Conservation (phyloP, 2,329 filamentous ascomycete genomes). For the Fusarium fracticaudum region DNA sequence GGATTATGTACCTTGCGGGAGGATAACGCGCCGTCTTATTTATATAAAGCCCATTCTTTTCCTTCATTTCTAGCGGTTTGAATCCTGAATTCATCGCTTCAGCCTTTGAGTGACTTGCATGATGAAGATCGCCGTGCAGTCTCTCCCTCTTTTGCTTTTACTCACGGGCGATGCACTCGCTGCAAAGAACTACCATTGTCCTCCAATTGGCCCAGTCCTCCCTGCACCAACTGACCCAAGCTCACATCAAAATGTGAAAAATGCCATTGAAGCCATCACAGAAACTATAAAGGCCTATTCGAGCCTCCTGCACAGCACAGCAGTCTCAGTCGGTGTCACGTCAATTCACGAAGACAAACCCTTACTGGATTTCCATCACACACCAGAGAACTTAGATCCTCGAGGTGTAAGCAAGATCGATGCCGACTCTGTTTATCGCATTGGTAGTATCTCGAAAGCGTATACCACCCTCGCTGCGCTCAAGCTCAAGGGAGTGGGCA, state of each 20-base stretch:
- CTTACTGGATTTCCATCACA: constrained; percentile 1
- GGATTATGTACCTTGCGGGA: background rate
- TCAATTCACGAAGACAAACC: constrained; percentile 1
- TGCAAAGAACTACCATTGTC: constrained; percentile 18
- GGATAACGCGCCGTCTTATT: background rate
- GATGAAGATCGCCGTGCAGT: background rate
- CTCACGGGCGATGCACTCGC: background rate
- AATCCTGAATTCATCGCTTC: too few species aligned
- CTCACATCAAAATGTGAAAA: background rate
- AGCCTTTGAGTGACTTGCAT: background rate
- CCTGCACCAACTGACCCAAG: background rate
- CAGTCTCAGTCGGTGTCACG: background rate
- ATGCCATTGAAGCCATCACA: background rate
- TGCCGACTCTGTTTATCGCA: constrained; percentile 1
- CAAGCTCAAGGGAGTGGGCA: background rate
- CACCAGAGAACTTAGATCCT: background rate
- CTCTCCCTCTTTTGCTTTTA: background rate
- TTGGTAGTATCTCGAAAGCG: constrained; percentile 8
- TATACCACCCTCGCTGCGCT: constrained; percentile 4
- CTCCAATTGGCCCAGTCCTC: constrained; percentile 7
- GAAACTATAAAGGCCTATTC: background rate
- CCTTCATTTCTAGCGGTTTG: background rate
- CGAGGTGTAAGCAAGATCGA: constrained; percentile 1
- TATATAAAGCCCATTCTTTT: background rate
- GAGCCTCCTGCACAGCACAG: background rate